These are phyloP conservation scores for Zygotorulaspora sp. DNA, from an alignment of 805 yeast species.

Conservation along the genomic window DNA sequence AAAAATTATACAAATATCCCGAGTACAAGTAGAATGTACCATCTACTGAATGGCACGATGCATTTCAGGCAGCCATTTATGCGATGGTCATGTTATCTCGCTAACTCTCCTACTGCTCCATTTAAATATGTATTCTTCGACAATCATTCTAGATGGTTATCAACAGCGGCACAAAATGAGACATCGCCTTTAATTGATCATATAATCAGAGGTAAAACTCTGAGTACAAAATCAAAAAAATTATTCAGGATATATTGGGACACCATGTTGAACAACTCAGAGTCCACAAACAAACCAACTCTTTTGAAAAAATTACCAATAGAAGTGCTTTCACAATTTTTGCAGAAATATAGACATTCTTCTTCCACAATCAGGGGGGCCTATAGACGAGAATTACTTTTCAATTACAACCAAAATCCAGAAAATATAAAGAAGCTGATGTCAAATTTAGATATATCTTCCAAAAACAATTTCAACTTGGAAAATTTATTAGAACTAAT, in stretches of 20 bases:
- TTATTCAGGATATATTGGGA: slow-evolving; percentile 9
- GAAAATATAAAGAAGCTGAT: slow-evolving; percentile 1
- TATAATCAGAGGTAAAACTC: not conserved
- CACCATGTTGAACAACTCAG: not conserved
- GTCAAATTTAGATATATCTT: not conserved
- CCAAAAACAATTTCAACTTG: not conserved
- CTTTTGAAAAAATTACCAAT: slow-evolving; percentile 2
- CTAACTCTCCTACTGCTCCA: too few relatives aligned
- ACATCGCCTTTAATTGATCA: slow-evolving; percentile 2
- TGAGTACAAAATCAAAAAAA: slow-evolving; percentile 3
- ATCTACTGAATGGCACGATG: too few relatives aligned
- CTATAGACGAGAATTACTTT: slow-evolving; percentile 14
- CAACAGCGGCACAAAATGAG: slow-evolving; percentile 1
- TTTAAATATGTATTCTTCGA: too few relatives aligned
- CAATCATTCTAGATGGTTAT: not conserved
- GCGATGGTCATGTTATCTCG: too few relatives aligned
- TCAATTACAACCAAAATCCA: slow-evolving; percentile 3
- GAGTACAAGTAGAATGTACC: too few relatives aligned
- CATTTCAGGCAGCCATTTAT: too few relatives aligned
- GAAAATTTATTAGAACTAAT: slow-evolving; percentile 17
- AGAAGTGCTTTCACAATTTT: slow-evolving; percentile 3
- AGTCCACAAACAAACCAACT: not conserved
- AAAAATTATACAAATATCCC: too few relatives aligned
- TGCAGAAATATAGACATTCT: slow-evolving; percentile 2
- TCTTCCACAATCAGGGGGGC: slow-evolving; percentile 14